These are phyloP conservation scores for Umbelopsis sp. DNA, from an alignment of 192 early-diverging fungal genomes.

Conservation along the genomic window DNA sequence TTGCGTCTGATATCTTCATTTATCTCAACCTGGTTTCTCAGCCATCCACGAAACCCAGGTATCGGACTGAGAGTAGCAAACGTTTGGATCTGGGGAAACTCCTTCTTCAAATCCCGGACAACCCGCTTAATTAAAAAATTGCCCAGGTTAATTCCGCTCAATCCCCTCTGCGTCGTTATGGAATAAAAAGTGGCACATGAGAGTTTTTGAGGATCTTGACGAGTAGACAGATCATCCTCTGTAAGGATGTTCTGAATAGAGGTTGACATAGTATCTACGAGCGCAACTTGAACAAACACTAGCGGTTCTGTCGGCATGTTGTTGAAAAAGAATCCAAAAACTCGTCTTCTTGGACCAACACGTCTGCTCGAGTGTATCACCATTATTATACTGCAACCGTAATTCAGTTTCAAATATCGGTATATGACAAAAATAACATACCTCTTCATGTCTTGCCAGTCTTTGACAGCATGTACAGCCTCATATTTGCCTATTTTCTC, in stretches of 20 bases:
- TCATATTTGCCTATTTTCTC: slow-evolving; percentile 90
- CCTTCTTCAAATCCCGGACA: slow-evolving; percentile 73
- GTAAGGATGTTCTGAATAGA: slow-evolving; percentile 63
- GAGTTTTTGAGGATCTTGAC: slow-evolving; percentile 35
- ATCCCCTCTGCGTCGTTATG: slow-evolving; percentile 84
- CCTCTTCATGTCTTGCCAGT: slow-evolving; percentile 83
- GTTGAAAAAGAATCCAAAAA: slow-evolving; percentile 86
- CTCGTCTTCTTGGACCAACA: slow-evolving; percentile 65
- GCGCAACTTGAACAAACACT: slow-evolving; percentile 89
- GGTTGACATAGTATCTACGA: slow-evolving; percentile 61
- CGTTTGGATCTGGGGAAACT: slow-evolving; percentile 70
- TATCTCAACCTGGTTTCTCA: slow-evolving; percentile 41
- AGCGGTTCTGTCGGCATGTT: slow-evolving; percentile 80
- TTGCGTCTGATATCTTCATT: not conserved
- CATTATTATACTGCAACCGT: no score
- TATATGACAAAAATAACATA: slow-evolving; percentile 24
- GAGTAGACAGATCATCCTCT: slow-evolving; percentile 28
- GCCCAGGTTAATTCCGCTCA: slow-evolving; percentile 89
- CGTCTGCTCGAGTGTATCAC: slow-evolving; percentile 26
- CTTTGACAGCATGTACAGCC: slow-evolving; percentile 84
- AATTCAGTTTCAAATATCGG: not conserved
- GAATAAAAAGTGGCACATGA: slow-evolving; percentile 91
- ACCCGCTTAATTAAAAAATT: slow-evolving; percentile 91
- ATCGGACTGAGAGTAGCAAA: slow-evolving; percentile 93
- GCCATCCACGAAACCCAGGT: slow-evolving; percentile 86